A percentile compares a stretch with the other conserved stretches of the same genome.
These are phyloP conservation scores for Apodospora peruviana DNA, from an alignment of 495 filamentous ascomycete genomes.

Conservation along the genomic window DNA sequence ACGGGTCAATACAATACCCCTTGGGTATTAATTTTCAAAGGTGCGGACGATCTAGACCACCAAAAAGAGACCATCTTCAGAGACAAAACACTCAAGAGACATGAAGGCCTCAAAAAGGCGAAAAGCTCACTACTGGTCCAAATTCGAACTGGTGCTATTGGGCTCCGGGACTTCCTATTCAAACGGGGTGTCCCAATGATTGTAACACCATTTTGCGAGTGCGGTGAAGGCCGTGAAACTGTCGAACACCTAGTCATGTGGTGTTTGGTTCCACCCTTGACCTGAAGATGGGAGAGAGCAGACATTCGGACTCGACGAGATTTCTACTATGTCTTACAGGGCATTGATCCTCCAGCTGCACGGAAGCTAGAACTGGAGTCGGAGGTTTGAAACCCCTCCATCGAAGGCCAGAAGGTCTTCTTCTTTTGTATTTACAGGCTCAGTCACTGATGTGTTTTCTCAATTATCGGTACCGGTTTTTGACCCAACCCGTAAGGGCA, in stretches of 20 bases:
- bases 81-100: not conserved
- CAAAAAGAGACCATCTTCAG: not conserved
- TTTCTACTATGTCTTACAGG: conserved; percentile 7
- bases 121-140: conserved; percentile 6
- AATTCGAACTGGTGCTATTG: conserved; percentile 8
- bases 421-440: conserved; percentile 4
- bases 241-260: conserved; percentile 10
- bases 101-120: not conserved
- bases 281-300: conserved; percentile 4
- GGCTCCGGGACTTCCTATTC: conserved; percentile 7
- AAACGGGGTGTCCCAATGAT: conserved; percentile 1
- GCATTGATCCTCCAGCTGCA: conserved; percentile 4
- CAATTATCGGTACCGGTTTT: conserved; percentile 4
- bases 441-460: conserved; percentile 2
- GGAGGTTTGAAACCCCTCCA: not conserved
- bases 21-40: not conserved
- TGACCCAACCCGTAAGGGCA: conserved; percentile 3
- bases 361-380: conserved; percentile 7
- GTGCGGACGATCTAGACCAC: not conserved
- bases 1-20: not conserved
- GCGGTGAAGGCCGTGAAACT: conserved; percentile 7
- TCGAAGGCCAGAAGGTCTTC: conserved; percentile 8
- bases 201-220: conserved; percentile 1
- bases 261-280: conserved; percentile 7
- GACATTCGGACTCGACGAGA: conserved; percentile 1